Evolutionary conservation across 164 flowering plant genomes (phyloP).

Genomic region (Hamamelis virginiana): DNA sequence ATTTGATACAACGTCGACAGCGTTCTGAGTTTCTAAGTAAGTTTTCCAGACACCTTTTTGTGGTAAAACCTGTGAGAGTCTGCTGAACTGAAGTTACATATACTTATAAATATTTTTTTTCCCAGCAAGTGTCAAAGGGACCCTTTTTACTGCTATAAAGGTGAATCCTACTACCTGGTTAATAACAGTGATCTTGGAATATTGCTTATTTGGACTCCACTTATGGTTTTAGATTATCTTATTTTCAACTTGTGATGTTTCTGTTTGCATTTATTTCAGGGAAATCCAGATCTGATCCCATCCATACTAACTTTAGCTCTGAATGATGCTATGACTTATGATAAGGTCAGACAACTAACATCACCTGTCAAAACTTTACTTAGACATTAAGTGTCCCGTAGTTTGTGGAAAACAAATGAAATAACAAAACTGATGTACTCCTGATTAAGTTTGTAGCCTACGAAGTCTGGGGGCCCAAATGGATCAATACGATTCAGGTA

Average conservation of each 20-base stretch:
- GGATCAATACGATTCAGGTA: constrained; percentile 96
- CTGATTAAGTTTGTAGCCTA: constrained; percentile 54
- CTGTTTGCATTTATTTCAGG: constrained; percentile 39
- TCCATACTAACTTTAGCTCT: constrained; percentile 71
- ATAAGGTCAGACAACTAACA: constrained; percentile 58
- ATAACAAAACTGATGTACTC: constrained; percentile 21
- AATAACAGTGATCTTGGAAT: background rate
- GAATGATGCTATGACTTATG: constrained; percentile 82
- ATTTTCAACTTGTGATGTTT: too few relatives aligned
- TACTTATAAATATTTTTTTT: background rate
- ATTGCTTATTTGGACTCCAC: background rate
- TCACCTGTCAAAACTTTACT: constrained; percentile 3
- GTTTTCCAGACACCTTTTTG: constrained; percentile 17
- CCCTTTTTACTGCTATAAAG: constrained; percentile 57
- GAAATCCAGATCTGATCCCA: constrained; percentile 63
- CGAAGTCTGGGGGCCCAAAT: constrained; percentile 95
- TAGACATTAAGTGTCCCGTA: background rate
- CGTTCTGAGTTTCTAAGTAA: constrained; percentile 82
- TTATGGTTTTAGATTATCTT: background rate
- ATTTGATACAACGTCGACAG: constrained; percentile 85
- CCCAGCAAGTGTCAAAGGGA: constrained; percentile 64
- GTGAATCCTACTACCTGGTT: constrained; percentile 28
- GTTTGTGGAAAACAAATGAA: too few relatives aligned
- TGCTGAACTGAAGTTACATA: background rate
- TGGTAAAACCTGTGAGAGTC: background rate